Evolutionary conservation across 2,329 filamentous ascomycete genomes (phyloP), one percentile per base, ranked within the genome.

Genomic region (Lasiodiplodia sp.): DNA sequence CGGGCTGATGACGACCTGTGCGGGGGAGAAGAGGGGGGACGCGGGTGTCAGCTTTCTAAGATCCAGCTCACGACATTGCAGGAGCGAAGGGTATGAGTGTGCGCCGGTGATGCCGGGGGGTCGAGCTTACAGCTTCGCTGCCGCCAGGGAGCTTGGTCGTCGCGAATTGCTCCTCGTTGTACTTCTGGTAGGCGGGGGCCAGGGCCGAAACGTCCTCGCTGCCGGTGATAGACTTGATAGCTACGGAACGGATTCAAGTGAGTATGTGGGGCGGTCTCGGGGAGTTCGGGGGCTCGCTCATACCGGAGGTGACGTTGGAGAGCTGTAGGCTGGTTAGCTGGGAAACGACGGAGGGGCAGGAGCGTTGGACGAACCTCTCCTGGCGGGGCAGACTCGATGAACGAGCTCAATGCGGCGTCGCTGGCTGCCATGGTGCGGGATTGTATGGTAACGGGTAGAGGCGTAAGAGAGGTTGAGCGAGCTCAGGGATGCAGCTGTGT

Each of bases 131-230:
- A 82, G 91, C 82, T 79, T 93, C 89, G 80, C 89, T 95, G 78
- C 92, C 89, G 37, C 94, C 94, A 0, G 95, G 95, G 68, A 99
- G 88, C 86, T 96, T 97, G 71, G 93, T 91, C 18, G 94, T 94
- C 60, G 89, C 83, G 80, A 97, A 92, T 81, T 99, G 96, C 81
- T 94, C 91, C 82, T 99, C 95, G 76, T 98, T 97, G 87, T 99
- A 98, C 81, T 92, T 93, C 82, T 94, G 86, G 79, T 97, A 96
- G 0, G 96, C 94, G 0, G 94, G 92, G 7, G 86, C 87, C 66
- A 97, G 90, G 71, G 92, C 89, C 70, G 88, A 83, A 67, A 94
- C 83, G 70, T 96, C 84, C 67, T 86, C 83, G 47, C 89, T 87
- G 71, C 88, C 84, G 21, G 94, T 93, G 53, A 99, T 86, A 63